Base-by-base conservation (phyloP, 2,329 filamentous ascomycete species). In the Zasmidium citrigriseum region DNA sequence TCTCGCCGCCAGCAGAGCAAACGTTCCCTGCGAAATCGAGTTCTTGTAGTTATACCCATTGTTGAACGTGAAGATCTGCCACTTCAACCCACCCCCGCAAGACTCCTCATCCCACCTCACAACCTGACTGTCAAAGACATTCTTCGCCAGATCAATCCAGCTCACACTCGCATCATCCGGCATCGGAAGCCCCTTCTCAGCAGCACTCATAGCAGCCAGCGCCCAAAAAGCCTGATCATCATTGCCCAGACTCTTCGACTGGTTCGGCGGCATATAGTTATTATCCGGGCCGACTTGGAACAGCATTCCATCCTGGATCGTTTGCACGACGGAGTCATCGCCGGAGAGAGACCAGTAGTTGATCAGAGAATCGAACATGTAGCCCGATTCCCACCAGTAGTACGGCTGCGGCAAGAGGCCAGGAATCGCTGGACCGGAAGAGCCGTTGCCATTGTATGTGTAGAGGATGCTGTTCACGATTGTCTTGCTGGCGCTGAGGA, bases 41-140 rank as follows among this genome's bases (percentile, higher is more conserved):
- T 93, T 93, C 76, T 93, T 95, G 82, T 96, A 95, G 68, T 86
- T 82, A 72, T 92, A 87, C 14, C 91, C 91, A 61, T 86, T 86
- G 71, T 96, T 93, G 67, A 83, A 84, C 1, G 82, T 77, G 72
- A 88, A 93, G 65, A 96, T 91, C 77, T 96, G 91, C 91, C 91
- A 96, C 63, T 88, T 84, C 63, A 96, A 75, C 11, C 91, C 91
- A 50, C 91, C 91, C 45, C 77, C 79, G 72, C 91, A 96, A 1
- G 78, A 81, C 0, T 75, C 68, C 2, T 74, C 74, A 65, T 93
- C 86, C 88, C 89, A 93, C 18, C 90, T 84, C 18, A 74, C 73
- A 2, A 84, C 86, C 67, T 91, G 91, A 52, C 87, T 85, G 76
- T 93, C 90, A 74, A 93, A 95, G 2, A 90, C 88, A 16, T 87